Evolutionary conservation across 371 early-diverging fungal genomes (phyloP).

Genomic region (Actinomucor elegans): DNA sequence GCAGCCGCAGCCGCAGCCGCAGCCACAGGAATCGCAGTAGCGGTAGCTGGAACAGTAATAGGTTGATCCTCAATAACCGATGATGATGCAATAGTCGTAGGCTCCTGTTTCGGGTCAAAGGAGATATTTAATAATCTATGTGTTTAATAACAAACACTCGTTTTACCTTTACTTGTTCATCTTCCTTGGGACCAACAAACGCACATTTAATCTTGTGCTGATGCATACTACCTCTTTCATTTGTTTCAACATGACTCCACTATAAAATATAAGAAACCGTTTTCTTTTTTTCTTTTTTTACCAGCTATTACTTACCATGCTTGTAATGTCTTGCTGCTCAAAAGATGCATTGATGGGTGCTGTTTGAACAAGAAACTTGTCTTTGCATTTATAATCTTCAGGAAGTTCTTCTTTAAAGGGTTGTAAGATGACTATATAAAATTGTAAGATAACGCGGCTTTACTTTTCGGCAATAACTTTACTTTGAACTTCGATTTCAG

Average conservation of each 20-base stretch:
- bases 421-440: constrained; percentile 75
- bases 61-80: not conserved
- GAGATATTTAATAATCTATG: too few species aligned
- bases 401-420: constrained; percentile 85
- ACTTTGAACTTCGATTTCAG: constrained; percentile 78
- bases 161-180: not conserved
- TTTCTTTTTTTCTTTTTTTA: not conserved
- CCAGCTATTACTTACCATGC: constrained; percentile 38
- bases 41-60: not conserved
- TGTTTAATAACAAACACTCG: too few species aligned
- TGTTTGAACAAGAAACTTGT: constrained; percentile 94
- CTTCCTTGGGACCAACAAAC: constrained; percentile 30
- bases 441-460: not conserved
- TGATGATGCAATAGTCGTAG: constrained; percentile 12
- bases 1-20: not conserved
- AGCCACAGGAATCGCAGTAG: not conserved
- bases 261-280: constrained; percentile 21
- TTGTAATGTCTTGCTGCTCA: constrained; percentile 38
- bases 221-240: constrained; percentile 49
- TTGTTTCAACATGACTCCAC: constrained; percentile 61
- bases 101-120: constrained; percentile 17
- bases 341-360: constrained; percentile 74
- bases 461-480: constrained; percentile 10
- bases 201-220: constrained; percentile 68
- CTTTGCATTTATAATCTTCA: constrained; percentile 82